Percentiles rank a stretch among this genome's conserved stretches.
phyloP scores from a whole-genome alignment of 192 early-diverging fungal genomes.

The Coemansia sp. region DNA sequence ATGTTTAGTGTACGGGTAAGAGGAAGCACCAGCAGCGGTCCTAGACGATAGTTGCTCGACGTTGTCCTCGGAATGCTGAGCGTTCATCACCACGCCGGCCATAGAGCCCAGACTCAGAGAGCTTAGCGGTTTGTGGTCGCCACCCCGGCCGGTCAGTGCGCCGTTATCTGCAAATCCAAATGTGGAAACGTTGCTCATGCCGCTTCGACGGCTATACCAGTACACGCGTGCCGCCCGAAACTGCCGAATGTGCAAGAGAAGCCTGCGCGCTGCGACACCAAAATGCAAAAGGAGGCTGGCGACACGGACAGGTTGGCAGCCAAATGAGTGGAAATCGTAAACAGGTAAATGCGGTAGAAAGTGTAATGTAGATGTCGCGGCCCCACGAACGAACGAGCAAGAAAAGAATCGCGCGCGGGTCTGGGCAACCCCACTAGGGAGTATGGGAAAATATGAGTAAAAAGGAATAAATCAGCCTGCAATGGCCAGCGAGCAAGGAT shows the following conservation, averaged over 20 bases:
- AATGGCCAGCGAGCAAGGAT: too few species aligned
- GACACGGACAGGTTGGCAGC: too few species aligned
- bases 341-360: too few species aligned
- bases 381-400: too few species aligned
- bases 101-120: conserved; percentile 11
- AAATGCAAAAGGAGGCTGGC: too few species aligned
- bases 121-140: conserved; percentile 1
- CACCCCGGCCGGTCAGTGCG: background rate
- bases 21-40: conserved; percentile 15
- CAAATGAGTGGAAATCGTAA: too few species aligned
- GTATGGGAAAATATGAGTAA: too few species aligned
- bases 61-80: conserved; percentile 26
- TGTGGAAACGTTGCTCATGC: conserved; percentile 2
- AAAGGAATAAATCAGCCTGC: too few species aligned
- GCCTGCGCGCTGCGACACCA: background rate
- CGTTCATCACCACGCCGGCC: conserved; percentile 40
- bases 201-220: background rate
- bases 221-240: background rate
- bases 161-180: conserved; percentile 5
- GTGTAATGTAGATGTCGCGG: too few species aligned
- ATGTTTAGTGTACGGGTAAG: conserved; percentile 22
- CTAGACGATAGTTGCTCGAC: conserved; percentile 23
- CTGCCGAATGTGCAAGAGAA: background rate
- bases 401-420: too few species aligned
- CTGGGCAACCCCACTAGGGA: too few species aligned